Conservation (phyloP, 768 basidiomycete species). For the Lactifluus subvellereus region DNA sequence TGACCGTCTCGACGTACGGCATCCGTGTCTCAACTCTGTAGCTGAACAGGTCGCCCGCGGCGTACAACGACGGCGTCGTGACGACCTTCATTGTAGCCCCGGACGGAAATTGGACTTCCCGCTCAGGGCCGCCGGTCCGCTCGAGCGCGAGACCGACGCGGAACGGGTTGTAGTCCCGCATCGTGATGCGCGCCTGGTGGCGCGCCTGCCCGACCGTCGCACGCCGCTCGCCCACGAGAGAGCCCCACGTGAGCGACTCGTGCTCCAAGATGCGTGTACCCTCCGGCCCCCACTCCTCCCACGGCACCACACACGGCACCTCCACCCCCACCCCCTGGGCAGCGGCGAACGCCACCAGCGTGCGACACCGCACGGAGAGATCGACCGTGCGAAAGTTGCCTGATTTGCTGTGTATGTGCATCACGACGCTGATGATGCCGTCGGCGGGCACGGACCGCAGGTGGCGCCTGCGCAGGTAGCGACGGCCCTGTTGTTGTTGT, state of each 20-base stretch:
- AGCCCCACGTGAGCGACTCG: constrained; percentile 12
- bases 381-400: constrained; percentile 6
- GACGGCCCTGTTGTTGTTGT: not conserved
- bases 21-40: not conserved
- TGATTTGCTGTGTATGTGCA: constrained; percentile 2
- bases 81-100: not conserved
- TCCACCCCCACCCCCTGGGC: too few relatives aligned
- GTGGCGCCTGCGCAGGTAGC: not conserved
- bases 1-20: constrained; percentile 14
- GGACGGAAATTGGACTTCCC: not conserved
- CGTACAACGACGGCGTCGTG: not conserved
- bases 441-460: constrained; percentile 8
- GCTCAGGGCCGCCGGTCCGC: not conserved
- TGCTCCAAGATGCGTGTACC: constrained; percentile 9
- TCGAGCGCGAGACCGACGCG: not conserved
- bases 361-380: constrained; percentile 10
- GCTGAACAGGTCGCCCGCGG: constrained; percentile 2
- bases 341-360: not conserved
- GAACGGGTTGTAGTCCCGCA: constrained; percentile 14
- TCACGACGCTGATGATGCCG: constrained; percentile 15
- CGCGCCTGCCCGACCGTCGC: constrained; percentile 8
- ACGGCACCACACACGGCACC: not conserved
- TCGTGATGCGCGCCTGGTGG: not conserved
- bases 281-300: constrained; percentile 4
- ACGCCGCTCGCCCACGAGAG: constrained; percentile 13